phyloP scores from a whole-genome alignment of 2,329 filamentous ascomycete genomes.

The Monosporascus sp. region DNA sequence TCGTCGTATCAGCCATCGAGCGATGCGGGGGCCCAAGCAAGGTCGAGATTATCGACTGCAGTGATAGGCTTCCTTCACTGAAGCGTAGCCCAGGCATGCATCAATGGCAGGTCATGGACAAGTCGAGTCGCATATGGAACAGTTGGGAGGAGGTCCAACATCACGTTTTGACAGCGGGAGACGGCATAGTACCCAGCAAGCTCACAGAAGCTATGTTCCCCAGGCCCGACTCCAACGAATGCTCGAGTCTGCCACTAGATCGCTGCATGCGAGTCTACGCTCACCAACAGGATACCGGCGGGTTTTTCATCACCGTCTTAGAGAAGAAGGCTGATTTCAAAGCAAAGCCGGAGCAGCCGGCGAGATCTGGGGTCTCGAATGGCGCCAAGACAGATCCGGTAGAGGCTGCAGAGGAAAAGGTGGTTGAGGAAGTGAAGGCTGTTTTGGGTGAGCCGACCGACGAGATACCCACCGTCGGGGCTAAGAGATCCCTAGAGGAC shows the following conservation, averaged over 20 bases:
- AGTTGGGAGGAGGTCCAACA: conserved; percentile 78
- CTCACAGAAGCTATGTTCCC: conserved; percentile 84
- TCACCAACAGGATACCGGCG: conserved; percentile 92
- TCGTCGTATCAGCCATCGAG: conserved; percentile 81
- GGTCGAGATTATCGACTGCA: conserved; percentile 80
- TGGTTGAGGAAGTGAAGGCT: conserved; percentile 31
- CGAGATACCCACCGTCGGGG: conserved; percentile 24
- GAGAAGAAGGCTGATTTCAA: conserved; percentile 87
- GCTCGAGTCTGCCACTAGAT: conserved; percentile 69
- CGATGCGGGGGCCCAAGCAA: conserved; percentile 79
- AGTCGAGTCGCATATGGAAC: conserved; percentile 70
- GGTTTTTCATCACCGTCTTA: conserved; percentile 93
- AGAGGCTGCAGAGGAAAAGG: conserved; percentile 19
- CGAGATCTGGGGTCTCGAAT: conserved; percentile 30
- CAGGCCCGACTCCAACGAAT: conserved; percentile 44
- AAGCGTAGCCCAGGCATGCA: conserved; percentile 73
- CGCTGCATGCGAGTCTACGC: conserved; percentile 92
- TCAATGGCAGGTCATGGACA: conserved; percentile 89
- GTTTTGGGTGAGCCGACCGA: conserved; percentile 27
- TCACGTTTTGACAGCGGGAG: conserved; percentile 54
- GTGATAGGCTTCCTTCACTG: conserved; percentile 68
- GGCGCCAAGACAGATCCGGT: conserved; percentile 12
- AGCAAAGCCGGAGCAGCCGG: conserved; percentile 63
- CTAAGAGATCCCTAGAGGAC: conserved; percentile 30
- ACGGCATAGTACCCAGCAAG: conserved; percentile 57